Conservation (phyloP, 805 yeast genomes). For the Sungouiozyma ichnusensis region DNA sequence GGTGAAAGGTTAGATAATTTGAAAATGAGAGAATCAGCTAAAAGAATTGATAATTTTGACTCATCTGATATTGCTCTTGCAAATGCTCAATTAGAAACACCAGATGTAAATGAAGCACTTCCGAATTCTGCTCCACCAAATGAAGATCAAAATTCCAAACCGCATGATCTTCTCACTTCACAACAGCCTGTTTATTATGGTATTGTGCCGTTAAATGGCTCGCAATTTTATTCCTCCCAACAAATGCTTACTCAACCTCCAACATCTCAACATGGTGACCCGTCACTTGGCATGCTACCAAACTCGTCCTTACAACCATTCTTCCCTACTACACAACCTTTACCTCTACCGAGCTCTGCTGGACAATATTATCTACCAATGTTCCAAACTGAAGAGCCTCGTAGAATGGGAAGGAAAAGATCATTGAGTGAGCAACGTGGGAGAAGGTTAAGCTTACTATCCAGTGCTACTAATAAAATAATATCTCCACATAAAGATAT, state of each 20-base stretch:
- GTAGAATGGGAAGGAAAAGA: constrained; percentile 7
- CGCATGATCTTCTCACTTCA: constrained; percentile 6
- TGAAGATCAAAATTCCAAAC: neutral
- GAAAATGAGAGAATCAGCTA: constrained; percentile 21
- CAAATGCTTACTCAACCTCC: constrained; percentile 5
- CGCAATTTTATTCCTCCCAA: constrained; percentile 13
- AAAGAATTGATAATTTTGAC: constrained; percentile 27
- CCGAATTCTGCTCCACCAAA: neutral
- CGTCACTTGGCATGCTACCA: constrained; percentile 14
- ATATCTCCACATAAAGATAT: constrained; percentile 27
- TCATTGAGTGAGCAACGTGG: constrained; percentile 24
- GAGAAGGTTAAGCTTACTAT: constrained; percentile 21
- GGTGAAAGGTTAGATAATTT: constrained; percentile 25
- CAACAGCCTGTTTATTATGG: constrained; percentile 10
- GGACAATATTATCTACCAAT: neutral
- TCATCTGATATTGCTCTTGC: constrained; percentile 12
- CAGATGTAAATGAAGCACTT: neutral
- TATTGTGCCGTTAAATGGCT: constrained; percentile 15
- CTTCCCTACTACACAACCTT: constrained; percentile 12
- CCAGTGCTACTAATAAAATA: constrained; percentile 17
- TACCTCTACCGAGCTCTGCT: constrained; percentile 5
- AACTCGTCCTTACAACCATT: constrained; percentile 24
- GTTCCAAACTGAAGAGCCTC: neutral
- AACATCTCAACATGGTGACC: constrained; percentile 9
- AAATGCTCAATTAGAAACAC: neutral